Evolutionary conservation across 805 yeast species (phyloP), one percentile per base, ranked within the genome.

Genomic region (Metschnikowia vanudenii): DNA sequence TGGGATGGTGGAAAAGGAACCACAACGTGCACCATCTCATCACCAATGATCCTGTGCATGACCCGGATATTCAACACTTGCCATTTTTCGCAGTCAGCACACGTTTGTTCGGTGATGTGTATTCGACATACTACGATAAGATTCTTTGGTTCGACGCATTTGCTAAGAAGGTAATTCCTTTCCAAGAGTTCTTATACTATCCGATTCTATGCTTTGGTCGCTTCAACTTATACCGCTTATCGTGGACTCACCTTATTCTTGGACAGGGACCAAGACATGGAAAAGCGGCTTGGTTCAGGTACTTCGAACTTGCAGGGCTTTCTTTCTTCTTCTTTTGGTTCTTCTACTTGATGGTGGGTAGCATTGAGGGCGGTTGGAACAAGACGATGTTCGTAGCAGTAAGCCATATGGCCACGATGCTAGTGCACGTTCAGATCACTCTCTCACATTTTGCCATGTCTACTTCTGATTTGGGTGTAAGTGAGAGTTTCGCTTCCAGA

Each of bases 1-100:
- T 88, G 17, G 96, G 96, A 2, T 89, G 97, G 97, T 89, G 97
- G 97, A 90, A 89, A 57, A 74, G 91, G 43, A 89, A 87, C 64
- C 97, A 89, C 66, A 89, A 89, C 62, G 95, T 89, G n/a, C 97
- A 89, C 65, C 97, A 89, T 62, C 68, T 89, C 42, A 76, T 89
- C 45, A 86, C 96, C n/a, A 89, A 89, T 64, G 96, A 89, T 60
- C 96, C 97, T 0, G 85, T 85, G 1, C 96, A 90, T 61, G 97
- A 89, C 59, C 97, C 97, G 0, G 97, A 89, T 66, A 90, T 89
- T 61, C 97, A 89, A 65, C 96, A 89, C 66, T 64, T 89, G 52
- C 97, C 97, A 1, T 89, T 89, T 57, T 89, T 89, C 62, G 95
- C 96, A 2, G 95, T 89, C 16, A 82, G 90, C 45, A 74, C 86